phyloP scores from a whole-genome alignment of 495 filamentous ascomycete genomes.

The Neurospora sp. region DNA sequence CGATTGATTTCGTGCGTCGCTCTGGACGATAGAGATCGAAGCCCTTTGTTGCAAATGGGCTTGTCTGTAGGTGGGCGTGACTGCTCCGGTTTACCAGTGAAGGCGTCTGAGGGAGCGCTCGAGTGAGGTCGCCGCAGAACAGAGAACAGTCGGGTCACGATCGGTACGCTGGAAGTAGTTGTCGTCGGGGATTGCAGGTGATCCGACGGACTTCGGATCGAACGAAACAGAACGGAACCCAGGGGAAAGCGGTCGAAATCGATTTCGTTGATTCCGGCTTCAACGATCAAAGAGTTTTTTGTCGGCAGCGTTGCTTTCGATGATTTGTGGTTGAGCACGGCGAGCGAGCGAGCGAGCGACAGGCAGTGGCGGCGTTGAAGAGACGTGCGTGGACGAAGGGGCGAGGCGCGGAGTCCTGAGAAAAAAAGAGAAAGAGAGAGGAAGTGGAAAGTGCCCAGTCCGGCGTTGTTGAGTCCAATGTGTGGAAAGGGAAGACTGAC shows the following conservation, averaged over 20 bases:
- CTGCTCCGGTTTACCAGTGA: slow-evolving; percentile 24
- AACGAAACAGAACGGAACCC: neutral
- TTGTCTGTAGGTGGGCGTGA: neutral
- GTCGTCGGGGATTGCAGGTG: neutral
- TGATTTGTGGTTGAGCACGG: neutral
- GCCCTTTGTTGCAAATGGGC: neutral
- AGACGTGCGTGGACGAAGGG: neutral
- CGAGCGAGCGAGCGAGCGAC: neutral
- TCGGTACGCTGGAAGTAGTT: neutral
- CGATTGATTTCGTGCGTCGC: neutral
- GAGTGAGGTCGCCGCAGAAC: slow-evolving; percentile 11
- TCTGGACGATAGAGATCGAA: neutral
- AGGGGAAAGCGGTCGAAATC: neutral
- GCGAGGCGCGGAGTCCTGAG: neutral
- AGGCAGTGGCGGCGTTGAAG: neutral
- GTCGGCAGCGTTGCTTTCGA: neutral
- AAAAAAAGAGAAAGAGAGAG: neutral
- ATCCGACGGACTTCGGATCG: neutral
- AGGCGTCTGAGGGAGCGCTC: slow-evolving; percentile 20
- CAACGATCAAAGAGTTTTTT: neutral
- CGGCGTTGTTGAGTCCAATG: neutral
- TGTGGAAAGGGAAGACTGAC: neutral
- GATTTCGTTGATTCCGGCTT: neutral
- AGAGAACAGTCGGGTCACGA: slow-evolving; percentile 12
- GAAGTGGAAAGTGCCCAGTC: neutral